These are phyloP conservation scores for Penicillium longicatenatum DNA, from an alignment of 495 filamentous ascomycete genomes.

Conservation along the genomic window DNA sequence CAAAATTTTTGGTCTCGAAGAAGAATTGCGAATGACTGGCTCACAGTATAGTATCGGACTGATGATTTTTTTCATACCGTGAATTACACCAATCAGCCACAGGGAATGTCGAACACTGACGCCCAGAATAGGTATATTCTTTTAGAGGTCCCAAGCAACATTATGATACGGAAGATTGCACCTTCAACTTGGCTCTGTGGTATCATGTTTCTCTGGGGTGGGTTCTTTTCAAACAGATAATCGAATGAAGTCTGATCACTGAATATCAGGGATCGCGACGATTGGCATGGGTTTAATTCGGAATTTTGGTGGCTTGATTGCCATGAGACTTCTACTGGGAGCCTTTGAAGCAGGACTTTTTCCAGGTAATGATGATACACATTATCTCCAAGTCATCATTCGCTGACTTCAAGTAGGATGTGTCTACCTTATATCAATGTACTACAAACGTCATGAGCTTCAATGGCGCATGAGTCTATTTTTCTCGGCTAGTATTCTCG, in stretches of 20 bases:
- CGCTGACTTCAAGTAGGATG: too few species aligned
- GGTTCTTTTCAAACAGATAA: too few species aligned
- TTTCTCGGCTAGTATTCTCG: conserved; percentile 63
- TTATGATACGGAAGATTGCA: too few species aligned
- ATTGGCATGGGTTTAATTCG: conserved; percentile 45
- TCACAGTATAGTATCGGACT: background rate
- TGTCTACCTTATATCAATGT: too few species aligned
- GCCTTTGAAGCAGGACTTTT: conserved; percentile 57
- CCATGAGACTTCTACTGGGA: conserved; percentile 62
- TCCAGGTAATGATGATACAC: conserved; percentile 64
- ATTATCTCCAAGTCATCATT: conserved; percentile 56
- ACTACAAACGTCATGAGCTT: too few species aligned
- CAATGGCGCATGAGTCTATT: conserved; percentile 49
- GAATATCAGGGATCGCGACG: background rate
- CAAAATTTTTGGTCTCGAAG: background rate
- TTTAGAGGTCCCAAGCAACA: too few species aligned
- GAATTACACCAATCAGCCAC: too few species aligned
- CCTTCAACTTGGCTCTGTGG: too few species aligned
- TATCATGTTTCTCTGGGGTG: too few species aligned
- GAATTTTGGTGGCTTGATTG: conserved; percentile 53
- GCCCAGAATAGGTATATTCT: too few species aligned
- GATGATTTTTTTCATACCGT: background rate
- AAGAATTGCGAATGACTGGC: background rate
- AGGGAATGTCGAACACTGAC: too few species aligned
- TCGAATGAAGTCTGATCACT: too few species aligned